phyloP scores from a whole-genome alignment of 352 stramenopile species.

The Globisporangium spinosum region DNA sequence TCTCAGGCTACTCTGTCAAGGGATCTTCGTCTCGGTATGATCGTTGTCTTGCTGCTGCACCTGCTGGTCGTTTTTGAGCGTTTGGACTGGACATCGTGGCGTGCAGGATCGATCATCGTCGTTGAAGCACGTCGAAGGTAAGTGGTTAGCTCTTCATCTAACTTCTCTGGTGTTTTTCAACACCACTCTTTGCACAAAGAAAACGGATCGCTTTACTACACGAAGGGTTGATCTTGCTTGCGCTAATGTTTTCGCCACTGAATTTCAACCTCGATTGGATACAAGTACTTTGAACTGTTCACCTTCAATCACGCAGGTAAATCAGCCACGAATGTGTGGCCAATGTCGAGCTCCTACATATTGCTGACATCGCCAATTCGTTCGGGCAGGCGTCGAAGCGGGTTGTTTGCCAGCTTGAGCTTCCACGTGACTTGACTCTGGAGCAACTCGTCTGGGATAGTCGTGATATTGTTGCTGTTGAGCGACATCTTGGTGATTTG shows the following conservation, averaged over 20 bases:
- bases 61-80: neutral
- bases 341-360: neutral
- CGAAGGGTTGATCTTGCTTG: neutral
- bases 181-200: conserved; percentile 9
- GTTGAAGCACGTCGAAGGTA: neutral
- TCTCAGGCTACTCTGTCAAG: too few relatives aligned
- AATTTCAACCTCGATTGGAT: conserved; percentile 1
- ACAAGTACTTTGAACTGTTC: neutral
- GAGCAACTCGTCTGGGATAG: conserved; percentile 3
- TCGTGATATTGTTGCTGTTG: conserved; percentile 1
- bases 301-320: neutral
- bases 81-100: neutral
- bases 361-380: neutral
- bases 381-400: neutral
- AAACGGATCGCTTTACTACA: neutral
- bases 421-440: neutral
- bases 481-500: conserved; percentile 5
- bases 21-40: neutral
- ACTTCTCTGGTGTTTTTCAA: conserved; percentile 7
- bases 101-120: neutral
- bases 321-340: neutral
- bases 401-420: conserved; percentile 4
- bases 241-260: neutral
- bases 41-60: neutral
- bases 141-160: neutral